phyloP scores from a whole-genome alignment of 768 basidiomycete species.

The Podaxis sp. region DNA sequence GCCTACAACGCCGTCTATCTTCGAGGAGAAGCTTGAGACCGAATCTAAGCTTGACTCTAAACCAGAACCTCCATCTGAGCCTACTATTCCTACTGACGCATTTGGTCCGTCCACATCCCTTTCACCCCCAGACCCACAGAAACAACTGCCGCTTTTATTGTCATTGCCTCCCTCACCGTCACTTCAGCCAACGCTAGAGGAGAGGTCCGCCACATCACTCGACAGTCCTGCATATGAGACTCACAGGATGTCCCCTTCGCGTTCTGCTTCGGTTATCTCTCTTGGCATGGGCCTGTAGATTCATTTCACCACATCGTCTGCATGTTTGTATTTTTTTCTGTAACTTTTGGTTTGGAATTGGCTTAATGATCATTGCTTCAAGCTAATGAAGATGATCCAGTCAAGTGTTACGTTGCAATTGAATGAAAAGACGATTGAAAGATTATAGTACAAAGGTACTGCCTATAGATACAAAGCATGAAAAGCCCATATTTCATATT shows the following conservation, averaged over 20 bases:
- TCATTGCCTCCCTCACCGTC: conserved; percentile 44
- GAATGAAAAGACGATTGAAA: not conserved
- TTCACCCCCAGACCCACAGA: conserved; percentile 8
- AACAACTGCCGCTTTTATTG: conserved; percentile 30
- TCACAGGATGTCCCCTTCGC: conserved; percentile 39
- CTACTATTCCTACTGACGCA: conserved; percentile 1
- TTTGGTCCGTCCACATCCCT: conserved; percentile 3
- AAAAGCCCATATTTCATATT: not conserved
- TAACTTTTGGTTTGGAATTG: not conserved
- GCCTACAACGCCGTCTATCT: conserved; percentile 1
- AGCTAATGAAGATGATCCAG: not conserved
- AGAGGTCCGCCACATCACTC: conserved; percentile 26
- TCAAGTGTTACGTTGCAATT: not conserved
- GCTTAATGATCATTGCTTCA: not conserved
- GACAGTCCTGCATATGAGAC: conserved; percentile 25
- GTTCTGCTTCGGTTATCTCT: conserved; percentile 52
- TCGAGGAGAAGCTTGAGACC: conserved; percentile 11
- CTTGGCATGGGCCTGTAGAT: conserved; percentile 44
- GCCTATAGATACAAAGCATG: not conserved
- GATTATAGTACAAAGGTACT: conserved; percentile 10
- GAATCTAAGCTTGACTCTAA: not conserved
- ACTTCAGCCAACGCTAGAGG: conserved; percentile 16
- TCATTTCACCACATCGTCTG: not conserved
- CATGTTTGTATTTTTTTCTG: conserved; percentile 1
- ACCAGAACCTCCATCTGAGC: conserved; percentile 3